Evolutionary conservation across 164 flowering plant genomes (phyloP).

Genomic region (Dillenia suffruticosa): DNA sequence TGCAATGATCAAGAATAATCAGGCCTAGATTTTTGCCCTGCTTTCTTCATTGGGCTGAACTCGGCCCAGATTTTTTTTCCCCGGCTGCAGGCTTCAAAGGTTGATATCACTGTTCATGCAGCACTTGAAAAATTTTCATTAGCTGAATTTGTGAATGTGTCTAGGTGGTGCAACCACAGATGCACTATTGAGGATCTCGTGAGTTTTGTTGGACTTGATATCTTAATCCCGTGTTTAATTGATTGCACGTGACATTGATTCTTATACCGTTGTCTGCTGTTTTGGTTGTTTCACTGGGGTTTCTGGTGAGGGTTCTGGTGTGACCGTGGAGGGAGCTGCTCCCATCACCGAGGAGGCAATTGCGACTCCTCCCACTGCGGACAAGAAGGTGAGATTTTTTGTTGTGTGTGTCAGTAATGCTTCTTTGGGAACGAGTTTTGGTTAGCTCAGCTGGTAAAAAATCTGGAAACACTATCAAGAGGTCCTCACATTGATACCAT

Average conservation of each 20-base stretch:
- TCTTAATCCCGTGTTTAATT: neutral
- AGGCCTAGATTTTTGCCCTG: too few species aligned
- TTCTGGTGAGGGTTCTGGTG: constrained; percentile 81
- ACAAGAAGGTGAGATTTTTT: constrained; percentile 44
- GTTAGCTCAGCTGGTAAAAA: too few species aligned
- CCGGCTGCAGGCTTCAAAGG: constrained; percentile 90
- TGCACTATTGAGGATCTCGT: constrained; percentile 82
- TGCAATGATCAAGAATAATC: too few species aligned
- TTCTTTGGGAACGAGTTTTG: too few species aligned
- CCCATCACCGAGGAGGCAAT: constrained; percentile 47
- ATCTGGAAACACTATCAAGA: too few species aligned
- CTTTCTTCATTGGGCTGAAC: too few species aligned
- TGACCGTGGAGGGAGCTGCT: constrained; percentile 57
- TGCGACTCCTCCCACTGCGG: constrained; percentile 68
- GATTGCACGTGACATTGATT: neutral
- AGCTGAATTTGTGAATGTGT: constrained; percentile 58
- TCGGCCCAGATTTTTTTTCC: neutral
- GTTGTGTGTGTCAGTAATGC: too few species aligned
- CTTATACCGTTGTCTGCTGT: too few species aligned
- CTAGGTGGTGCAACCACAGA: constrained; percentile 83
- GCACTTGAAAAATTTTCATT: constrained; percentile 60
- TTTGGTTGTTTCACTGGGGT: constrained; percentile 54
- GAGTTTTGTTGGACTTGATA: constrained; percentile 19
- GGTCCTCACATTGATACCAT: too few species aligned
- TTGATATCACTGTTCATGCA: constrained; percentile 66